These are phyloP conservation scores for Aspergillus fischeri DNA, from an alignment of 2,329 filamentous ascomycete species.

Conservation along the genomic window DNA sequence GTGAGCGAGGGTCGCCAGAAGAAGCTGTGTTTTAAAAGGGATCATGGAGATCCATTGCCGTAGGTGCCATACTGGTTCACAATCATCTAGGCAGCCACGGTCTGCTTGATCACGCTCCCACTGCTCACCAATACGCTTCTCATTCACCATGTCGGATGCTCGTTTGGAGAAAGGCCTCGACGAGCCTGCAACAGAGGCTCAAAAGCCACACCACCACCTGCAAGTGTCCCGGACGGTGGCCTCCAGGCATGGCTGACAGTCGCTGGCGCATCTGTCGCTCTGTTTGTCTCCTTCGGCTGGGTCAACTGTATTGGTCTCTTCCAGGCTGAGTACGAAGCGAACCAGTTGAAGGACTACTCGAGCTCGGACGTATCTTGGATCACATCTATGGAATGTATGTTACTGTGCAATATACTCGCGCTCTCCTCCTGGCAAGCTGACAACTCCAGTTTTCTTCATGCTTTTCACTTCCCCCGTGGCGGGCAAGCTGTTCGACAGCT, in stretches of 20 bases:
- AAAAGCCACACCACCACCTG: not conserved
- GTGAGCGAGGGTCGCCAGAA: not conserved
- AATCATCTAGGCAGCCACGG: not conserved
- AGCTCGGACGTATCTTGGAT: conserved; percentile 56
- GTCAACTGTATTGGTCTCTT: conserved; percentile 52
- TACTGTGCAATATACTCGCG: conserved; percentile 29
- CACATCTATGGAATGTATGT: conserved; percentile 45
- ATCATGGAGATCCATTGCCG: not conserved
- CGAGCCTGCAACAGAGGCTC: not conserved
- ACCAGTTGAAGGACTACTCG: conserved; percentile 44
- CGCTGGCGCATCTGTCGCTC: conserved; percentile 37
- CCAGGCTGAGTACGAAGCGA: conserved; percentile 54
- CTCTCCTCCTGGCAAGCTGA: not conserved
- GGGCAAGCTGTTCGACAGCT: conserved; percentile 59
- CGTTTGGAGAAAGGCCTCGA: not conserved
- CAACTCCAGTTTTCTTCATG: conserved; percentile 19
- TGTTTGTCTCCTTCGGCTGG: conserved; percentile 48
- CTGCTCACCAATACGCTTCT: not conserved
- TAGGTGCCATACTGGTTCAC: not conserved
- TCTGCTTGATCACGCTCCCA: not conserved
- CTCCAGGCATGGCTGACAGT: conserved; percentile 37
- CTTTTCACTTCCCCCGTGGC: conserved; percentile 42
- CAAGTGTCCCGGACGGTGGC: conserved; percentile 13
- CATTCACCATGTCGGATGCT: not conserved
- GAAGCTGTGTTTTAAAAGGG: not conserved